Percentiles rank a stretch among this genome's conserved stretches.
Evolutionary conservation across 371 early-diverging fungal genomes (phyloP).

Genomic region (Circinella umbellata): DNA sequence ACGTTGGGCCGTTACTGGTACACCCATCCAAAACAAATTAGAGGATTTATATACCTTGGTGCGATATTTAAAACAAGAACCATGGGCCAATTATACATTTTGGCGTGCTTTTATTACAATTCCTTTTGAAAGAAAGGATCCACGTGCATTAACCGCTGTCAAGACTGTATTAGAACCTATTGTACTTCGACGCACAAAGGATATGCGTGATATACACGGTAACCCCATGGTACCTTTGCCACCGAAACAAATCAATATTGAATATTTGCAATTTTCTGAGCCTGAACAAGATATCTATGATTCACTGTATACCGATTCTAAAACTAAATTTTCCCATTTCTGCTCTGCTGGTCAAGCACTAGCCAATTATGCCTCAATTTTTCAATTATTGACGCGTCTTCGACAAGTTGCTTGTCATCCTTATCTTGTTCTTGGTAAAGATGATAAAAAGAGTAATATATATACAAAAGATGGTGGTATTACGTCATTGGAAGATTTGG

Average conservation of each 20-base stretch:
- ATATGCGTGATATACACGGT: slow-evolving; percentile 59
- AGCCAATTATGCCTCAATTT: slow-evolving; percentile 54
- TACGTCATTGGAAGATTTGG: slow-evolving; percentile 49
- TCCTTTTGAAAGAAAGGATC: slow-evolving; percentile 67
- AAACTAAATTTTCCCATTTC: slow-evolving; percentile 49
- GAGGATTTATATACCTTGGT: slow-evolving; percentile 85
- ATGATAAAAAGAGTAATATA: slow-evolving; percentile 12
- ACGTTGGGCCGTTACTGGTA: slow-evolving; percentile 84
- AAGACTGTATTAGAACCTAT: slow-evolving; percentile 73
- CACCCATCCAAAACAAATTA: slow-evolving; percentile 78
- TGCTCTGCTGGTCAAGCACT: slow-evolving; percentile 48
- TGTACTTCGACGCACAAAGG: slow-evolving; percentile 69
- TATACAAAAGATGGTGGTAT: slow-evolving; percentile 32
- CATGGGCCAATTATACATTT: slow-evolving; percentile 67
- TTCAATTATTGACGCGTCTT: slow-evolving; percentile 56
- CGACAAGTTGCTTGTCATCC: slow-evolving; percentile 77
- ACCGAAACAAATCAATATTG: slow-evolving; percentile 55
- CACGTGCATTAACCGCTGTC: slow-evolving; percentile 60
- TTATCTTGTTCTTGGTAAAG: slow-evolving; percentile 44
- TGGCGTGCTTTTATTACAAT: slow-evolving; percentile 70
- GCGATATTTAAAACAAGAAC: slow-evolving; percentile 76
- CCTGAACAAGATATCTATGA: slow-evolving; percentile 54
- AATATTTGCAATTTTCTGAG: slow-evolving; percentile 60
- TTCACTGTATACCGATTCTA: slow-evolving; percentile 49
- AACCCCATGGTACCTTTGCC: slow-evolving; percentile 70